Percentiles rank a stretch among this genome's conserved stretches.
Conservation (phyloP, 2,329 filamentous ascomycete species). For the Stromatinia cepivora region DNA sequence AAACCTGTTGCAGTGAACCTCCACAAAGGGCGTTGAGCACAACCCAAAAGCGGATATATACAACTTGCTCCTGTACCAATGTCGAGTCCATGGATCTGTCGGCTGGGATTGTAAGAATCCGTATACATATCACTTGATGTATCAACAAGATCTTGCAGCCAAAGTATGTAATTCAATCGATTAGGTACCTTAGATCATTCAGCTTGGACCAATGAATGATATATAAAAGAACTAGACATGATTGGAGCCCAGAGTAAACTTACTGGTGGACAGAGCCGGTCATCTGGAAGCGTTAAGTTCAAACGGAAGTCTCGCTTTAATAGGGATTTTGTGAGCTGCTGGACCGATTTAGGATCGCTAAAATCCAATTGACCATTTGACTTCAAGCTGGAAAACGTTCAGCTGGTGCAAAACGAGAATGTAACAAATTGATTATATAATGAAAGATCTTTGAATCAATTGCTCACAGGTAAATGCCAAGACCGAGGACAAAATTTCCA, state of each 20-base stretch:
- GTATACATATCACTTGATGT: constrained; percentile 49
- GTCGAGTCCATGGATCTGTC: constrained; percentile 70
- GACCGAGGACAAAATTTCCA: constrained; percentile 11
- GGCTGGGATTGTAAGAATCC: constrained; percentile 53
- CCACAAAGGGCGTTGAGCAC: constrained; percentile 68
- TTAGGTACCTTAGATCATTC: constrained; percentile 51
- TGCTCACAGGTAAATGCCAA: not conserved
- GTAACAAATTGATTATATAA: not conserved
- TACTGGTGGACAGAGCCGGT: constrained; percentile 86
- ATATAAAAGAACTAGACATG: not conserved
- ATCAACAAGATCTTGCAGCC: constrained; percentile 81
- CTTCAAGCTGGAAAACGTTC: constrained; percentile 46
- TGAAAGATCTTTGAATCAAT: not conserved
- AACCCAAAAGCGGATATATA: constrained; percentile 86
- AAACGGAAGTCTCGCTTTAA: constrained; percentile 75
- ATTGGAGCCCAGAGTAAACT: constrained; percentile 5
- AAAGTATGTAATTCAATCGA: constrained; percentile 86
- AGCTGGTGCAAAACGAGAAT: constrained; percentile 10
- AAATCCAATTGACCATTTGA: constrained; percentile 71
- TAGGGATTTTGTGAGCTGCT: constrained; percentile 79
- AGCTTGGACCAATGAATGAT: not conserved
- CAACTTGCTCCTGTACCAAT: constrained; percentile 89
- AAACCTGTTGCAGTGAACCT: constrained; percentile 65
- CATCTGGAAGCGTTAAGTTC: constrained; percentile 66
- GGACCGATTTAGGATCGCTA: constrained; percentile 70